Evolutionary conservation across 1,139 yeast genomes (phyloP).

Genomic region (Geotrichum citri-aurantii): DNA sequence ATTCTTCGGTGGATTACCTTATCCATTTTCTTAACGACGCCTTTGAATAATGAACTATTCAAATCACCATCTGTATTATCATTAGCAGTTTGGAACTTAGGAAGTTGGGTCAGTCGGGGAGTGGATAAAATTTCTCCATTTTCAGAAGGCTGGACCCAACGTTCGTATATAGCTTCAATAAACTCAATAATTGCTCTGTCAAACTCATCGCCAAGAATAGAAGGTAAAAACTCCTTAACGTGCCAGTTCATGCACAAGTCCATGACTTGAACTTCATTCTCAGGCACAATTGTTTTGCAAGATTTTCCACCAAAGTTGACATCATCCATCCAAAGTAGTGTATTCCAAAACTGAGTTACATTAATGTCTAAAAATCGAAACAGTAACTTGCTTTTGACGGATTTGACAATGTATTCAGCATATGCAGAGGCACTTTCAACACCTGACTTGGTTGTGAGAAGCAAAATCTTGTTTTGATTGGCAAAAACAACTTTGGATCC

Average conservation of each 20-base stretch:
- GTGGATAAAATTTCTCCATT: slow-evolving; percentile 30
- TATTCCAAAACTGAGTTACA: slow-evolving; percentile 81
- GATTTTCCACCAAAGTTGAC: slow-evolving; percentile 82
- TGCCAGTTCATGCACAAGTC: slow-evolving; percentile 75
- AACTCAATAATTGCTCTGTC: slow-evolving; percentile 81
- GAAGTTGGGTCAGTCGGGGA: slow-evolving; percentile 15
- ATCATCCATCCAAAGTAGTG: slow-evolving; percentile 91
- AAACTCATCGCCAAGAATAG: slow-evolving; percentile 71
- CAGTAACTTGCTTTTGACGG: slow-evolving; percentile 73
- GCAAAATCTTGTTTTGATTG: slow-evolving; percentile 64
- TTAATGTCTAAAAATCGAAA: slow-evolving; percentile 75
- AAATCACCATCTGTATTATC: slow-evolving; percentile 22
- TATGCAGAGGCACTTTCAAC: slow-evolving; percentile 90
- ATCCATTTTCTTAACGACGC: slow-evolving; percentile 46
- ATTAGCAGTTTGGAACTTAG: slow-evolving; percentile 11
- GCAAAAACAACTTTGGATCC: slow-evolving; percentile 80
- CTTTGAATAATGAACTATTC: slow-evolving; percentile 23
- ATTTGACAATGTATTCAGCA: slow-evolving; percentile 79
- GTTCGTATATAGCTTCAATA: slow-evolving; percentile 63
- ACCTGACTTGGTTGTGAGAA: slow-evolving; percentile 68
- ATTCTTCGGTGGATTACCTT: slow-evolving; percentile 63
- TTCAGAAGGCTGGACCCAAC: slow-evolving; percentile 39
- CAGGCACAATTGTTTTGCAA: slow-evolving; percentile 40
- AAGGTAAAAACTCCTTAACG: slow-evolving; percentile 66
- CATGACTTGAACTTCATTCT: slow-evolving; percentile 54